Evolutionary conservation across 2,329 filamentous ascomycete species (phyloP), one percentile per base, ranked within the genome.

Genomic region (Venturia carpophila): DNA sequence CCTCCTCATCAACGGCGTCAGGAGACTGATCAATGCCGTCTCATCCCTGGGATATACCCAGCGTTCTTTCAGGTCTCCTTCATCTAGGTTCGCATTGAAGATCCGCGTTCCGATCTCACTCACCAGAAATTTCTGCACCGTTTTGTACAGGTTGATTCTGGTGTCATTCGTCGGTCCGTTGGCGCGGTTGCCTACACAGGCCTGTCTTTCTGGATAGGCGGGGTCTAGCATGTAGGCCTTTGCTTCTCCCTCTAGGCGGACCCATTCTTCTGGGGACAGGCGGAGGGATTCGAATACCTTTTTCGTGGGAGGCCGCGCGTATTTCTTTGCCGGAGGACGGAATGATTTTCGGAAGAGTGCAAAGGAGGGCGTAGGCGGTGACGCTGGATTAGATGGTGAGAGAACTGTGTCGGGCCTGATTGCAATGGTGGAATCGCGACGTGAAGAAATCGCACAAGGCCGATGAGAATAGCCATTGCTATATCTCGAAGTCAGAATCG

Each of bases 211-310:
- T 0, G 82, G 82, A 66, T 84, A 76, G 1, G 75, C 71, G n/a
- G 79, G 74, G 68, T 84, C 78, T 5, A 85, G 76, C 83, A 85
- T 85, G 69, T 82, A 85, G 13, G 72, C 71, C 67, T 85, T 85
- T 0, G 83, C 83, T 17, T 80, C 80, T 21, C 80, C 78, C 69
- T 84, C 82, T 7, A 85, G 72, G 61, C 81, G 78, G 19, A 85
- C 70, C 67, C 84, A 85, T 67, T 80, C 80, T 70, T 84, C 83
- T 0, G 83, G 81, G 2, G 79, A 80, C 21, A 85, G 74, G 67
- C 83, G 80, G 19, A 85, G 76, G 0, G 82, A 84, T 37, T 80
- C 73, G 68, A 83, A 84, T 45, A 85, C 75, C 67, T 83, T 84
- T 49, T 81, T 83, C 76, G 84, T 83, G 5, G 83, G 81, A 24